A percentile compares a stretch with the other conserved stretches of the same genome.
Evolutionary conservation across 2,329 filamentous ascomycete species (phyloP).

Genomic region (Paecilomyces niveus): DNA sequence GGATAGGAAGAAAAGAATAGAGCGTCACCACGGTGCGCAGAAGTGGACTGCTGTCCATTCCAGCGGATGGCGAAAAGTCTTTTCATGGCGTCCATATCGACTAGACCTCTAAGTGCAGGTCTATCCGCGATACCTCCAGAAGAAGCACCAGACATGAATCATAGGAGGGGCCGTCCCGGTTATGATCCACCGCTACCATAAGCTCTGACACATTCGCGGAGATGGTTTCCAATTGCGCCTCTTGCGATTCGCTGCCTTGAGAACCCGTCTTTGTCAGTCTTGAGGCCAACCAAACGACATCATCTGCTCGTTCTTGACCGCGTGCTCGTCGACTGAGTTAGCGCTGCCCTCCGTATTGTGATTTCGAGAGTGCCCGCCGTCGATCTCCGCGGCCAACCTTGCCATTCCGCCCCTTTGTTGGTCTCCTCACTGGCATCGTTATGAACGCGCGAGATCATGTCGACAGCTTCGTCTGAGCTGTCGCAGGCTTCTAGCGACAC

Average conservation of each 20-base stretch:
- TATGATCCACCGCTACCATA: not conserved
- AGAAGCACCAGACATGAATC: not conserved
- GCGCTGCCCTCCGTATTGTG: not conserved
- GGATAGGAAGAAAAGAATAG: constrained; percentile 2
- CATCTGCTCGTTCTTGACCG: not conserved
- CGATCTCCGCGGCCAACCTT: not conserved
- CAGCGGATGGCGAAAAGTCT: constrained; percentile 1
- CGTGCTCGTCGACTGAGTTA: not conserved
- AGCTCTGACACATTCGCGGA: not conserved
- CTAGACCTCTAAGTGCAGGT: constrained; percentile 32
- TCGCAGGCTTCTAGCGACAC: constrained; percentile 8
- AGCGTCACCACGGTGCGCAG: not conserved
- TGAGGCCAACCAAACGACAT: not conserved
- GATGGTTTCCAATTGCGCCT: not conserved
- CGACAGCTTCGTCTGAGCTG: constrained; percentile 8
- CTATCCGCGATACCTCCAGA: constrained; percentile 9
- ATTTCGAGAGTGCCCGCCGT: not conserved
- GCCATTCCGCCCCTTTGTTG: not conserved
- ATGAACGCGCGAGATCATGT: constrained; percentile 8
- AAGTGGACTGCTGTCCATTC: not conserved
- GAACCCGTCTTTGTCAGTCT: not conserved
- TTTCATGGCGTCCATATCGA: not conserved
- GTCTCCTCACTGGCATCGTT: constrained; percentile 4
- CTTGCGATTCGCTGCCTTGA: not conserved
- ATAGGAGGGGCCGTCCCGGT: not conserved